These are phyloP conservation scores for Rhododendron ferrugineum DNA, from an alignment of 148 eudicot genomes.

Conservation along the genomic window DNA sequence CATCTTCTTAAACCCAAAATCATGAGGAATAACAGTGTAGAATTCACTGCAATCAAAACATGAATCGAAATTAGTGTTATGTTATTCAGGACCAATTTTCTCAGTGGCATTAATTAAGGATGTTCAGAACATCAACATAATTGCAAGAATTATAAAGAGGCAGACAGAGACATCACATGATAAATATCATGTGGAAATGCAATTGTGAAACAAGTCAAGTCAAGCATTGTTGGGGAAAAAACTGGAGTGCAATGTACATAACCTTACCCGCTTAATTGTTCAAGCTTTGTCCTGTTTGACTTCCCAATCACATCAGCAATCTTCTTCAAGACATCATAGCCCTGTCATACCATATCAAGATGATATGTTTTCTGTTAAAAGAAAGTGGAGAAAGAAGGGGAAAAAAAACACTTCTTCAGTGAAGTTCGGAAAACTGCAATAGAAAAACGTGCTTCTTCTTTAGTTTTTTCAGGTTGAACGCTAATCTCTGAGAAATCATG, in stretches of 20 bases:
- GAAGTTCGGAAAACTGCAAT: not conserved
- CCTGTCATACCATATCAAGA: conserved; percentile 38
- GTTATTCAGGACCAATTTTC: conserved; percentile 1
- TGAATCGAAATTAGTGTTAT: not conserved
- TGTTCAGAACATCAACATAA: not conserved
- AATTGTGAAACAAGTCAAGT: not conserved
- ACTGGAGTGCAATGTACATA: conserved; percentile 3
- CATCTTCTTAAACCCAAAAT: conserved; percentile 95
- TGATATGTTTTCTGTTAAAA: not conserved
- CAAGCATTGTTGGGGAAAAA: conserved; percentile 1
- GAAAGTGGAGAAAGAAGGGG: not conserved
- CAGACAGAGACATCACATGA: not conserved
- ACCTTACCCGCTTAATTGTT: conserved; percentile 87
- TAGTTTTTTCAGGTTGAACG: not conserved
- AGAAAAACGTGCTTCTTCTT: not conserved
- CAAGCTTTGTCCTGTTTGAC: conserved; percentile 53
- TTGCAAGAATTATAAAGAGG: not conserved
- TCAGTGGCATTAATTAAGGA: not conserved
- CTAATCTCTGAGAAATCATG: not conserved
- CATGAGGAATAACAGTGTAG: conserved; percentile 90
- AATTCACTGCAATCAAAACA: conserved; percentile 63
- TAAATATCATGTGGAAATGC: not conserved
- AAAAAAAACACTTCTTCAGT: not conserved
- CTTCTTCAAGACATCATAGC: conserved; percentile 87
- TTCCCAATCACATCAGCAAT: conserved; percentile 76